These are phyloP conservation scores for Trichoderma harzianum DNA, from an alignment of 2,329 filamentous ascomycete genomes.

Conservation along the genomic window DNA sequence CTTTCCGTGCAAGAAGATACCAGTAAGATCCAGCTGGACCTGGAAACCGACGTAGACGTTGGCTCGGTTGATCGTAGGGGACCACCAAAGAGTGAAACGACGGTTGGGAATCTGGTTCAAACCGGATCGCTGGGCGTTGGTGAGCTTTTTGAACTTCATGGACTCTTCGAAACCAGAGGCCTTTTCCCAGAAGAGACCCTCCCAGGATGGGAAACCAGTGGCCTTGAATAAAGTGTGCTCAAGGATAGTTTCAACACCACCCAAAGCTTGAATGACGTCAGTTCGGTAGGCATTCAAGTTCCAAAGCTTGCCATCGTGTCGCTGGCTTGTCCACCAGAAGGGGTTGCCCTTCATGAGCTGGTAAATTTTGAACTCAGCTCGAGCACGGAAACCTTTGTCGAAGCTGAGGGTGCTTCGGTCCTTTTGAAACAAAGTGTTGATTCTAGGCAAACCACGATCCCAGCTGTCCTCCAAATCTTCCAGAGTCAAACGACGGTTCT, in stretches of 20 bases:
- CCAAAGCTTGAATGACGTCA: slow-evolving; percentile 92
- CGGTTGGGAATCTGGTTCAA: slow-evolving; percentile 97
- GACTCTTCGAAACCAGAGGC: slow-evolving; percentile 55
- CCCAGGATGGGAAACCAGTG: slow-evolving; percentile 95
- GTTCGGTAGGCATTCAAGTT: slow-evolving; percentile 94
- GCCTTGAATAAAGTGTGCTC: slow-evolving; percentile 97
- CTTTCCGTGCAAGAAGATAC: slow-evolving; percentile 98
- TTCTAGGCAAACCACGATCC: slow-evolving; percentile 95
- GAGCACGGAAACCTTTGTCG: slow-evolving; percentile 94
- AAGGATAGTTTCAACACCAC: slow-evolving; percentile 95
- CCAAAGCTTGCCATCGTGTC: slow-evolving; percentile 97
- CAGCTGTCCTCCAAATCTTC: slow-evolving; percentile 98
- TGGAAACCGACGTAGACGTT: slow-evolving; percentile 99
- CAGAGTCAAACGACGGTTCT: slow-evolving; percentile 89
- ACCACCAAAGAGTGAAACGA: slow-evolving; percentile 99
- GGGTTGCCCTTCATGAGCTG: slow-evolving; percentile 99
- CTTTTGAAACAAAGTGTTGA: slow-evolving; percentile 99
- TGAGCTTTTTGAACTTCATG: slow-evolving; percentile 99
- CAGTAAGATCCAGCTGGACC: slow-evolving; percentile 93
- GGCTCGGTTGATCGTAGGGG: slow-evolving; percentile 84
- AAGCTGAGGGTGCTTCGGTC: slow-evolving; percentile 95
- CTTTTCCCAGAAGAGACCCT: slow-evolving; percentile 89
- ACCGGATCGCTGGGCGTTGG: slow-evolving; percentile 94
- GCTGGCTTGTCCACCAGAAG: slow-evolving; percentile 98
- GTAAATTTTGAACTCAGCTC: slow-evolving; percentile 97